Percentiles rank a stretch among this genome's conserved stretches.
These are phyloP conservation scores for Mycena floridula DNA, from an alignment of 768 basidiomycete genomes.

Conservation along the genomic window DNA sequence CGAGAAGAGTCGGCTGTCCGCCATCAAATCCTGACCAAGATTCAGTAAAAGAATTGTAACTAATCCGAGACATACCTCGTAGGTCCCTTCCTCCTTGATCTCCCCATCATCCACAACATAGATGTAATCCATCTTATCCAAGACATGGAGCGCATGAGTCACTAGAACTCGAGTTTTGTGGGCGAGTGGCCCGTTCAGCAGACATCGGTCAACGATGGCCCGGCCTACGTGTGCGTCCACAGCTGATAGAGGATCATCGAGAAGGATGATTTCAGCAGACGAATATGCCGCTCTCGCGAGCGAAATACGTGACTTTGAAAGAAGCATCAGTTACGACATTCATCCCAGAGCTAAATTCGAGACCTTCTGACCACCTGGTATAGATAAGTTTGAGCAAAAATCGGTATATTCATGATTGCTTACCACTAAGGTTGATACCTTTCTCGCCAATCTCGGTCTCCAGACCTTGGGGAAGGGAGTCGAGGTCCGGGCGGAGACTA, in stretches of 20 bases:
- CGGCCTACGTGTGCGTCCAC: conserved; percentile 76
- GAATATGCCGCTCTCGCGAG: conserved; percentile 77
- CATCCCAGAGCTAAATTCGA: background rate
- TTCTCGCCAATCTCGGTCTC: conserved; percentile 73
- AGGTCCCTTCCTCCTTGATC: conserved; percentile 61
- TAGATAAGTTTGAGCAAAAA: background rate
- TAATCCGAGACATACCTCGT: conserved; percentile 27
- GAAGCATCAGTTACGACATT: background rate
- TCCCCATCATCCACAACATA: conserved; percentile 55
- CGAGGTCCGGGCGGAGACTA: conserved; percentile 63
- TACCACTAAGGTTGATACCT: conserved; percentile 64
- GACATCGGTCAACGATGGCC: conserved; percentile 55
- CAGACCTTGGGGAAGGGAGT: conserved; percentile 65
- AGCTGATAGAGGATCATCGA: conserved; percentile 80
- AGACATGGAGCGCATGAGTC: conserved; percentile 52
- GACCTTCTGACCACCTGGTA: conserved; percentile 11
- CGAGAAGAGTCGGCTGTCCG: conserved; percentile 1
- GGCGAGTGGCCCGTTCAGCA: conserved; percentile 46
- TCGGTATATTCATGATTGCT: conserved; percentile 4
- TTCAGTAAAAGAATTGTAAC: background rate
- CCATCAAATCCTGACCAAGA: conserved; percentile 6
- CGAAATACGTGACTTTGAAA: conserved; percentile 57
- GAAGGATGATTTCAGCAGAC: conserved; percentile 64
- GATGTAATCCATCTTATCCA: conserved; percentile 56
- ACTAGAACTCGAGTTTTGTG: conserved; percentile 56